Percentiles rank a stretch among this genome's conserved stretches.
phyloP scores from a whole-genome alignment of 2,329 filamentous ascomycete genomes.

The Fusarium nanum region DNA sequence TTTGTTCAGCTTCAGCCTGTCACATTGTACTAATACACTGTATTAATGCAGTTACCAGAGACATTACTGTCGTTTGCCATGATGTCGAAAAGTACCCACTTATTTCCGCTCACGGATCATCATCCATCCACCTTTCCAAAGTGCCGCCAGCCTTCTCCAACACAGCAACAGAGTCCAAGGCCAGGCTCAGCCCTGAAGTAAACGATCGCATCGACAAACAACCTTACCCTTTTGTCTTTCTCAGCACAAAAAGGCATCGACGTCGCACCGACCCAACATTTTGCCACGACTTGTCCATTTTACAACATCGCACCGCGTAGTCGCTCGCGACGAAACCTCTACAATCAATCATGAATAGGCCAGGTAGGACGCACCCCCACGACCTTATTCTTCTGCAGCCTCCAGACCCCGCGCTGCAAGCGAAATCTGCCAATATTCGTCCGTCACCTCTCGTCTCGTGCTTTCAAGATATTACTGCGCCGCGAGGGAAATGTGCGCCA shows the following conservation, averaged over 20 bases:
- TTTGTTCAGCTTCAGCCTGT: constrained; percentile 35
- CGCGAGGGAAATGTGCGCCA: constrained; percentile 29
- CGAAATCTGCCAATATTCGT: constrained; percentile 36
- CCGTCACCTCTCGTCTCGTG: constrained; percentile 29
- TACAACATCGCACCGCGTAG: constrained; percentile 20
- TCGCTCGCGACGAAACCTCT: constrained; percentile 43
- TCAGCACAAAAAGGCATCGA: constrained; percentile 41
- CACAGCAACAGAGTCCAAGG: constrained; percentile 38
- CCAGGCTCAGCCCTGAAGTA: constrained; percentile 34
- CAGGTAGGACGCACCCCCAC: constrained; percentile 62
- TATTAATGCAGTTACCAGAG: neutral
- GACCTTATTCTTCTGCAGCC: constrained; percentile 44
- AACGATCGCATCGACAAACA: constrained; percentile 39
- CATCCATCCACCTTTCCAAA: constrained; percentile 35
- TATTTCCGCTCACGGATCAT: constrained; percentile 51
- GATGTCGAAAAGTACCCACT: constrained; percentile 55
- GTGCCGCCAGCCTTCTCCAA: constrained; percentile 48
- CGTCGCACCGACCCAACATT: constrained; percentile 31
- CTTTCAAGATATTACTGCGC: constrained; percentile 21
- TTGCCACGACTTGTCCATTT: constrained; percentile 30
- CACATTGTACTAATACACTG: neutral
- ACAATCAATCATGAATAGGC: constrained; percentile 68
- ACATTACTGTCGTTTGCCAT: constrained; percentile 46
- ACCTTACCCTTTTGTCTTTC: constrained; percentile 38
- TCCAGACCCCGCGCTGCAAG: constrained; percentile 44